Base-by-base conservation (phyloP, 2,329 filamentous ascomycete species). In the Raffaelea deltoideospora region DNA sequence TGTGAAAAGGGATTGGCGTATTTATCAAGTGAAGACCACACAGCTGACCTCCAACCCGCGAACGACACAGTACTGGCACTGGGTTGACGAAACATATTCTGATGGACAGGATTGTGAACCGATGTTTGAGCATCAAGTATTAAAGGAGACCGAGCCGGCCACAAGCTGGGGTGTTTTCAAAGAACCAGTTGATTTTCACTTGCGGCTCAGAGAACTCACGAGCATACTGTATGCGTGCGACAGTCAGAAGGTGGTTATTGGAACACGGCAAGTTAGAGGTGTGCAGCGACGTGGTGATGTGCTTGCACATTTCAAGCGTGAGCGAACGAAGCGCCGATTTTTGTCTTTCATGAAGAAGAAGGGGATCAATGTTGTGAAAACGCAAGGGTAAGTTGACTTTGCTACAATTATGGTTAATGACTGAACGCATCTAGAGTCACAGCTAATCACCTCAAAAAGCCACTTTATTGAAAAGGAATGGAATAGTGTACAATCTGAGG, bases 61-160 rank as follows among this genome's bases (percentile, higher is more conserved):
- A 11, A 62, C 67, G 5, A 70, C 65, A 11, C 69, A 73, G 47
- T 72, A 72, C 51, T 69, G 66, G 66, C 65, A 66, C 34, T 72
- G 63, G 61, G 45, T 63, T 4, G 53, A 53, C 9, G 49, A 40
- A 13, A 38, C 32, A 17, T 28, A 44, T 3, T 38, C 38, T 8
- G 21, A 38, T 19, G 20, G 19, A 18, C 50, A 48, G 7, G 54
- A 47, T 15, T 45, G 56, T 13, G 54, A 54, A 19, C 35, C 49
- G 18, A 45, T 54, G 33, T 66, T 72, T 37, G 64, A 72, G 53
- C 69, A 72, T 43, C 68, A 71, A 45, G 62, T 72, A 2, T 56
- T 72, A 5, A 60, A 59, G 31, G 58, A 64, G 14, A 54, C 58
- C n/a, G 38, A 43, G 15, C 61, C 61, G 13, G 20, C 22, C 2